Percentiles rank a stretch among this genome's conserved stretches.
Conservation (phyloP, 2,329 filamentous ascomycete genomes). For the Colletotrichum salicis region DNA sequence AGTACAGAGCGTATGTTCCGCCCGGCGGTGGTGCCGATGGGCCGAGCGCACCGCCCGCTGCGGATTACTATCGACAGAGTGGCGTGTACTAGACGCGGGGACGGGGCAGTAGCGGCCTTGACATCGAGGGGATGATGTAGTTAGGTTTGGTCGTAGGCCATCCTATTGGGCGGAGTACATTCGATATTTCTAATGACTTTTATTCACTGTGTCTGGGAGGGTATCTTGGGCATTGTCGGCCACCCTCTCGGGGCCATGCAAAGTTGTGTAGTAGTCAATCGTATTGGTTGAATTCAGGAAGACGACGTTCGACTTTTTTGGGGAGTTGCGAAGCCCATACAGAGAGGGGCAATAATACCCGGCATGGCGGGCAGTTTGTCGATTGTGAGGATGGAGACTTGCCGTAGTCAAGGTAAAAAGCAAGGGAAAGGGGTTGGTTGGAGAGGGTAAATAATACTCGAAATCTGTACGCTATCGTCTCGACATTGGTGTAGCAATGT, state of each 20-base stretch:
- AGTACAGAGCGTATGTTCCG: constrained; percentile 72
- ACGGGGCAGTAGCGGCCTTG: neutral
- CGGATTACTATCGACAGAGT: constrained; percentile 66
- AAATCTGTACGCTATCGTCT: constrained; percentile 11
- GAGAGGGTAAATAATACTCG: neutral
- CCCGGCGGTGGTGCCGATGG: constrained; percentile 50
- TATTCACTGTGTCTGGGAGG: neutral
- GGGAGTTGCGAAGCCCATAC: neutral
- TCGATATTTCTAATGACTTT: neutral
- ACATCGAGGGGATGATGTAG: neutral
- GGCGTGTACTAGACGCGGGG: constrained; percentile 42
- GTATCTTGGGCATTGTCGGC: neutral
- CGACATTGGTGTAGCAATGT: neutral
- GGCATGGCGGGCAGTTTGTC: neutral
- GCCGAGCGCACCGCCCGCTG: constrained; percentile 62
- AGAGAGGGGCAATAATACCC: constrained; percentile 5
- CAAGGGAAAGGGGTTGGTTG: neutral
- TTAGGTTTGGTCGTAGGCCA: neutral
- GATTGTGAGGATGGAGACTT: neutral
- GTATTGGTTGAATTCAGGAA: neutral
- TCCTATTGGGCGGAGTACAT: constrained; percentile 7
- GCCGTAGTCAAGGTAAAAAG: neutral
- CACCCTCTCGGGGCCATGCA: neutral
- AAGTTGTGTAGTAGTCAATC: neutral
- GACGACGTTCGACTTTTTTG: neutral